Evolutionary conservation across 495 filamentous ascomycete genomes (phyloP).

Genomic region (Glarea lozoyensis): DNA sequence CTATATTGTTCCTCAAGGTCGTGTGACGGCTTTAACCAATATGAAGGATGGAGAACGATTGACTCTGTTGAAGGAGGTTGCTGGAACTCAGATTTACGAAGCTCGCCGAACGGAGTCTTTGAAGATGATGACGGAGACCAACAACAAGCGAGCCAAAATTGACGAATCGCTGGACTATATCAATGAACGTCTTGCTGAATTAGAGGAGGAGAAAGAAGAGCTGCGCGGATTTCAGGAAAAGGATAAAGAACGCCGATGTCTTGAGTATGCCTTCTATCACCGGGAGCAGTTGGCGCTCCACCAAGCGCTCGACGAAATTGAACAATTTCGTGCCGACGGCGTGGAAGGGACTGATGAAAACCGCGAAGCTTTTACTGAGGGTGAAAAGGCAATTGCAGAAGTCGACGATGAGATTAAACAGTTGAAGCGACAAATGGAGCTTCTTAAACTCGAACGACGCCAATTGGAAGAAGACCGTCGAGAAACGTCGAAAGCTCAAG

Average conservation of each 20-base stretch:
- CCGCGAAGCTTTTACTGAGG: conserved; percentile 62
- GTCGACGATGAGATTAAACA: conserved; percentile 72
- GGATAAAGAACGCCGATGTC: conserved; percentile 81
- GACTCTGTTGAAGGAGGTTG: conserved; percentile 90
- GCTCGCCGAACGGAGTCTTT: conserved; percentile 78
- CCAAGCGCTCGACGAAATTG: conserved; percentile 71
- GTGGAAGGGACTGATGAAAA: conserved; percentile 77
- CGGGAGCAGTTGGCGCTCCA: conserved; percentile 74
- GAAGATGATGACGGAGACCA: conserved; percentile 95
- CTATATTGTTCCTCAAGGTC: conserved; percentile 97
- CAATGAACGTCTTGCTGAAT: conserved; percentile 75
- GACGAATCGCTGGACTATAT: conserved; percentile 89
- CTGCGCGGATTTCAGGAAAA: conserved; percentile 87
- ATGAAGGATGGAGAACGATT: conserved; percentile 93
- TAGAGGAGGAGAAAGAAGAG: conserved; percentile 97
- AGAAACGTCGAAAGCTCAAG: conserved; percentile 64
- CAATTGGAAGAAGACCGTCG: conserved; percentile 86
- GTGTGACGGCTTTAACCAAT: conserved; percentile 91
- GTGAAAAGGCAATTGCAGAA: conserved; percentile 70
- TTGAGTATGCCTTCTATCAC: conserved; percentile 91
- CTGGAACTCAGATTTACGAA: conserved; percentile 95
- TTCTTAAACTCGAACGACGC: conserved; percentile 76
- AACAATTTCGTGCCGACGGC: conserved; percentile 70
- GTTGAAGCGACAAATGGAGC: conserved; percentile 71
- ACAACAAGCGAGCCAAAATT: conserved; percentile 88